These are phyloP conservation scores for Candida dajiaensis DNA, from an alignment of 805 yeast genomes.

Conservation along the genomic window DNA sequence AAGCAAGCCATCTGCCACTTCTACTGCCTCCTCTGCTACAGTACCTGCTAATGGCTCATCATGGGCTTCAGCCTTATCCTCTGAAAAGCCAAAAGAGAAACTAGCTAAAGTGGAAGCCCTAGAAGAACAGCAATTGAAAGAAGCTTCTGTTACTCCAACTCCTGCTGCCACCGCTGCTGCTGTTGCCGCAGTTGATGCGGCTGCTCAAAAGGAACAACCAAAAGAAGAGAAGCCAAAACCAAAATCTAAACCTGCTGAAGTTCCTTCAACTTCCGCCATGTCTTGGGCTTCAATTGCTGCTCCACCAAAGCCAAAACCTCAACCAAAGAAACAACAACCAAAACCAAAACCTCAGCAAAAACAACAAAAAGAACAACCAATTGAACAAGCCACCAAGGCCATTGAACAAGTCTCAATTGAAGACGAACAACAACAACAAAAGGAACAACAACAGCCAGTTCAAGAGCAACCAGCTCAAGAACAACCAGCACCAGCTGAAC, in stretches of 20 bases:
- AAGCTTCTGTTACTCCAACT: background rate
- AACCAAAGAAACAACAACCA: conserved; percentile 19
- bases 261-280: conserved; percentile 27
- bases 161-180: conserved; percentile 12
- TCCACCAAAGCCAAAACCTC: conserved; percentile 33
- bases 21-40: conserved; percentile 14
- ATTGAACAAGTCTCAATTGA: conserved; percentile 17
- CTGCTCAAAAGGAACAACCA: conserved; percentile 12
- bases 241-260: conserved; percentile 13
- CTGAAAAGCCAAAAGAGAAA: conserved; percentile 19
- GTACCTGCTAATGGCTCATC: conserved; percentile 17
- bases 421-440: conserved; percentile 7
- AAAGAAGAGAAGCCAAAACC: conserved; percentile 10
- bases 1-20: conserved; percentile 11
- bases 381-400: conserved; percentile 11
- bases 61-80: conserved; percentile 25
- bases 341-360: conserved; percentile 10
- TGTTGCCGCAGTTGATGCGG: conserved; percentile 5
- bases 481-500: conserved; percentile 7
- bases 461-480: conserved; percentile 10
- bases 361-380: conserved; percentile 26
- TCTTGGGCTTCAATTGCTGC: conserved; percentile 71
- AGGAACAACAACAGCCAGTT: conserved; percentile 1
- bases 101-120: conserved; percentile 6
- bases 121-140: conserved; percentile 9